These are phyloP conservation scores for Penicillium bovifimosum DNA, from an alignment of 495 filamentous ascomycete genomes.

Conservation along the genomic window DNA sequence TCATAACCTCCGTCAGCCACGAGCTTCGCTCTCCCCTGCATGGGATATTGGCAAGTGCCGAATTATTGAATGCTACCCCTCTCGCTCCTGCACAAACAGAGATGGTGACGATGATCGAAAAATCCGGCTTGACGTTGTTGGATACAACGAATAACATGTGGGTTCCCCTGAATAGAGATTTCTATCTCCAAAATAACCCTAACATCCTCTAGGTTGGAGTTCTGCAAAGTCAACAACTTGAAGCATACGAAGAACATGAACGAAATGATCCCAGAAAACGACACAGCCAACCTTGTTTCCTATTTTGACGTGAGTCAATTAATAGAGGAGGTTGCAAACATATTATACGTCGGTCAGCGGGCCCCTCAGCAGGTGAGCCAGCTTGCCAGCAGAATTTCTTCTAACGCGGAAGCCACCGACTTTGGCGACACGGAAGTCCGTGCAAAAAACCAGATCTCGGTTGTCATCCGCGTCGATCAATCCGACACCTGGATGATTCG, in stretches of 20 bases:
- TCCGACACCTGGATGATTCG: slow-evolving; percentile 48
- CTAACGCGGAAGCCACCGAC: background rate
- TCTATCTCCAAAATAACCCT: slow-evolving; percentile 37
- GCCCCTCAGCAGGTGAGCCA: slow-evolving; percentile 1
- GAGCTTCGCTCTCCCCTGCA: slow-evolving; percentile 69
- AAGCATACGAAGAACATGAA: background rate
- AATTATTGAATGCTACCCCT: slow-evolving; percentile 54
- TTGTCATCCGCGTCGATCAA: slow-evolving; percentile 54
- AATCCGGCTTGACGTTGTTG: slow-evolving; percentile 59
- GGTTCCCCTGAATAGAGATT: slow-evolving; percentile 22
- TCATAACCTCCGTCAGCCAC: slow-evolving; percentile 68
- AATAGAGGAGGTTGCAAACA: slow-evolving; percentile 55
- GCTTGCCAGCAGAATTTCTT: background rate
- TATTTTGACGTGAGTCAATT: slow-evolving; percentile 44
- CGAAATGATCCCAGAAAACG: background rate
- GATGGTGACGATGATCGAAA: slow-evolving; percentile 59
- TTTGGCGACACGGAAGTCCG: background rate
- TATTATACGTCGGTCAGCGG: slow-evolving; percentile 47
- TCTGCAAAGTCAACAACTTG: slow-evolving; percentile 51
- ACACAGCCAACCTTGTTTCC: slow-evolving; percentile 18
- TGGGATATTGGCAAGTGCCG: slow-evolving; percentile 59
- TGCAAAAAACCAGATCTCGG: slow-evolving; percentile 26
- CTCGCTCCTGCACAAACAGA: slow-evolving; percentile 49
- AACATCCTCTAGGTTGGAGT: slow-evolving; percentile 40
- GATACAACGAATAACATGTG: slow-evolving; percentile 63